Base-by-base conservation (phyloP, 306 rosid genomes). In the Glycyrrhiza uralensis region DNA sequence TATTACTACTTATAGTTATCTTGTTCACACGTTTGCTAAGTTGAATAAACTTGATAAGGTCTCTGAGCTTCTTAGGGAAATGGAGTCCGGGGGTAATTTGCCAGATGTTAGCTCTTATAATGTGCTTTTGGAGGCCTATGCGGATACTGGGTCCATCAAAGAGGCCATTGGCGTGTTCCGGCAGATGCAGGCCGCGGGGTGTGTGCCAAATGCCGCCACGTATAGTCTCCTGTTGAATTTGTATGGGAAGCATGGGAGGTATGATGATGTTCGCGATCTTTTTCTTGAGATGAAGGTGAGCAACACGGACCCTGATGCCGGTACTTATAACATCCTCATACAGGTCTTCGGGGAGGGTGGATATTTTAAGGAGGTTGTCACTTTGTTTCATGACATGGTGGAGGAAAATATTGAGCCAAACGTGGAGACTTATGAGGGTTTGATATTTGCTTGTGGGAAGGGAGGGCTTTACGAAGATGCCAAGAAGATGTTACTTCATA, bases 281-380 rank as follows among this genome's bases (percentile, higher is more conserved):
- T 91, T 95, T 74, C 96, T 95, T 23, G 93, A 91, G 67, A 95
- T 95, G 99, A 91, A 95, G 83, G 89, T 85, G 66, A 95, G 99
- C 81, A 91, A 81, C 74, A 82, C 96, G 0, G 96, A 88, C 55
- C 97, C 97, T 7, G 90, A 95, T 83, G 93, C 93, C 0, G 87
- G 87, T 39, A 95, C 97, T 23, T 91, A 95, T 71, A 95, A 91
- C 80, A 88, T 95, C 70, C 95, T 95, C 23, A 95, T 95, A 58
- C 91, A 86, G 82, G 97, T 94, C 5, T 94, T 94, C 86, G 99
- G 99, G 58, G 91, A 89, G 75, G 99, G 99, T 77, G 99, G 99
- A 66, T 91, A 91, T 80, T 91, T 94, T 47, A 87, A 84, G 81
- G 99, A 94, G 87, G 97, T 94, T 74, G 96, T 91, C 69, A 94